Percentiles rank a stretch among this genome's conserved stretches.
phyloP scores from a whole-genome alignment of 495 filamentous ascomycete species.

The Neurospora sp. region DNA sequence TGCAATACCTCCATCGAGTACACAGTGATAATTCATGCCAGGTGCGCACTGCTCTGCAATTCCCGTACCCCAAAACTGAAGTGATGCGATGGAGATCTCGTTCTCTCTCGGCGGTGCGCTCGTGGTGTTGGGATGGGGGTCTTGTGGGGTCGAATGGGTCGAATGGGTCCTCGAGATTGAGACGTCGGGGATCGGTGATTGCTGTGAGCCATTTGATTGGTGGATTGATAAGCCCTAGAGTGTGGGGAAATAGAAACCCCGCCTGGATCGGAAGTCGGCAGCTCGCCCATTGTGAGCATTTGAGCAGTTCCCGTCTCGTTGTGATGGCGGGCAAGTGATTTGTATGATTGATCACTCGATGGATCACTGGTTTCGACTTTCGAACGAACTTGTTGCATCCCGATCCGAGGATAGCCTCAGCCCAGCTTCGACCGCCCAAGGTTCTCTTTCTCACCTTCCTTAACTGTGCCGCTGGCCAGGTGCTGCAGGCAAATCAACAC shows the following conservation, averaged over 20 bases:
- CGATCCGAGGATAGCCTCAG: not conserved
- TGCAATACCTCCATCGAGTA: not conserved
- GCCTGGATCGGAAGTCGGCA: conserved; percentile 5
- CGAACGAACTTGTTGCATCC: not conserved
- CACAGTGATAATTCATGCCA: not conserved
- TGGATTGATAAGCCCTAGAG: not conserved
- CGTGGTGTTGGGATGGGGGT: not conserved
- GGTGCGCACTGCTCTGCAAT: not conserved
- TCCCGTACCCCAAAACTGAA: not conserved
- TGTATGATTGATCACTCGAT: not conserved
- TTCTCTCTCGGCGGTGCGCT: not conserved
- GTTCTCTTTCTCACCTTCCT: not conserved
- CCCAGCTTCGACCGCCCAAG: not conserved
- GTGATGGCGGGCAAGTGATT: not conserved
- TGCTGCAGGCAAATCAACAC: not conserved
- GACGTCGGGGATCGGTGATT: not conserved
- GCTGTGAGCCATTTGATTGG: not conserved
- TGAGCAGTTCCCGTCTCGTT: not conserved
- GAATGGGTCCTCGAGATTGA: not conserved
- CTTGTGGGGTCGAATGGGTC: conserved; percentile 2
- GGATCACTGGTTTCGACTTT: not conserved
- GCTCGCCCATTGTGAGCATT: not conserved
- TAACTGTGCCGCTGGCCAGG: not conserved
- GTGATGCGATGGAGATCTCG: not conserved
- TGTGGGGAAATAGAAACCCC: not conserved